Evolutionary conservation across 306 rosid genomes (phyloP), one percentile per base, ranked within the genome.

Genomic region (Castanopsis chinensis): DNA sequence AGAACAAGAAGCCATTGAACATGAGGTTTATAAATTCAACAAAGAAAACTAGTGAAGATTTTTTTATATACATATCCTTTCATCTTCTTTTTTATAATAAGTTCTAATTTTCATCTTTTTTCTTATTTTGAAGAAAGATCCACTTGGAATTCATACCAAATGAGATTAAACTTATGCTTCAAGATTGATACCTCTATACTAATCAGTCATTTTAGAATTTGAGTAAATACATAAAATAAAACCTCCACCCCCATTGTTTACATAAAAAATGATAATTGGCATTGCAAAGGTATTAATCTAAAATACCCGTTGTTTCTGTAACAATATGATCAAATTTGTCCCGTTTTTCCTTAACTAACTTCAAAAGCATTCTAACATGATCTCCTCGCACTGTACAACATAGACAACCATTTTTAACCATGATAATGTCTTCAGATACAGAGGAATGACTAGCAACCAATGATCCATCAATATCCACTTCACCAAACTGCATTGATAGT

Each of bases 371-470:
- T 80, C 92, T 91, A 41, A 94, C 97, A 32, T 92, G 90, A 86
- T 94, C 98, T 25, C 97, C 96, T 25, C 94, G 90, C 41, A 92
- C 97, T 20, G 98, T 94, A 80, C 98, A 94, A 81, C 97, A 94
- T 3, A 94, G 89, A 81, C 98, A 94, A 68, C 98, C 98, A 83
- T 94, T 92, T 70, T 90, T 92, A 71, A 94, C 94, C 98, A 92
- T 86, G 84, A 94, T 83, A 78, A 94, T 89, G 61, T 92, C 94
- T 85, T 92, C 98, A 73, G 71, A 86, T 35, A 80, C 85, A 0
- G 92, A 88, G 52, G 93, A 88, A 85, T 94, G 98, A 83, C 94
- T 92, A 68, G 98, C 97, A 83, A 94, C 94, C 91, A 94, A 76
- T 23, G 97, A 92, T 73, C 96, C 97, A 78, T 94, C 98, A 76